Evolutionary conservation across 441 rosid species (phyloP).

Genomic region (Arabidopsis hybrid): DNA sequence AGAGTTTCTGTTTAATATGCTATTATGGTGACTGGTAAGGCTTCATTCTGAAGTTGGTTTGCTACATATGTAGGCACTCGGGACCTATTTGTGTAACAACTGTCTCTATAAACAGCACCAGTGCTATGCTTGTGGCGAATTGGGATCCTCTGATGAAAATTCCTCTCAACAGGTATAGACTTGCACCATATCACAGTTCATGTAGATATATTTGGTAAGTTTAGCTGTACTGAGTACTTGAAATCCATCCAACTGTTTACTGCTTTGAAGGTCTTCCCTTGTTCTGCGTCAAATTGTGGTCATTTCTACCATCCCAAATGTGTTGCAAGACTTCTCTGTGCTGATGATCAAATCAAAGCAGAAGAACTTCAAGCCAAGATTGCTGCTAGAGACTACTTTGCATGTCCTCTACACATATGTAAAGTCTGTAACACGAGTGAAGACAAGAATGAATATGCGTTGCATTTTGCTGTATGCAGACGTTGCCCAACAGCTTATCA

Average conservation of each 20-base stretch:
- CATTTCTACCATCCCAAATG: slow-evolving; percentile 75
- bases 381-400: slow-evolving; percentile 59
- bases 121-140: slow-evolving; percentile 70
- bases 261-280: slow-evolving; percentile 63
- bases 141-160: slow-evolving; percentile 65
- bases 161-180: slow-evolving; percentile 59
- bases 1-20: slow-evolving; percentile 21
- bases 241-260: slow-evolving; percentile 11
- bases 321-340: slow-evolving; percentile 61
- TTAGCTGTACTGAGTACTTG: background rate
- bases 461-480: slow-evolving; percentile 73
- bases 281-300: slow-evolving; percentile 72
- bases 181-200: slow-evolving; percentile 9
- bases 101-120: slow-evolving; percentile 66
- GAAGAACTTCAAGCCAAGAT: slow-evolving; percentile 51
- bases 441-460: slow-evolving; percentile 47
- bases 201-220: background rate
- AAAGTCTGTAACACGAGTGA: slow-evolving; percentile 55
- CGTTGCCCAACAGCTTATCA: slow-evolving; percentile 84
- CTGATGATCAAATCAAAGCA: slow-evolving; percentile 50
- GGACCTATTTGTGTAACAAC: slow-evolving; percentile 56
- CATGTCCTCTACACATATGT: slow-evolving; percentile 74
- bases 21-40: slow-evolving; percentile 5
- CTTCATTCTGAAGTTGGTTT: slow-evolving; percentile 31
- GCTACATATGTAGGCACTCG: slow-evolving; percentile 54